Evolutionary conservation across 345 rosid species (phyloP).

Genomic region (Eutrema japonicum): DNA sequence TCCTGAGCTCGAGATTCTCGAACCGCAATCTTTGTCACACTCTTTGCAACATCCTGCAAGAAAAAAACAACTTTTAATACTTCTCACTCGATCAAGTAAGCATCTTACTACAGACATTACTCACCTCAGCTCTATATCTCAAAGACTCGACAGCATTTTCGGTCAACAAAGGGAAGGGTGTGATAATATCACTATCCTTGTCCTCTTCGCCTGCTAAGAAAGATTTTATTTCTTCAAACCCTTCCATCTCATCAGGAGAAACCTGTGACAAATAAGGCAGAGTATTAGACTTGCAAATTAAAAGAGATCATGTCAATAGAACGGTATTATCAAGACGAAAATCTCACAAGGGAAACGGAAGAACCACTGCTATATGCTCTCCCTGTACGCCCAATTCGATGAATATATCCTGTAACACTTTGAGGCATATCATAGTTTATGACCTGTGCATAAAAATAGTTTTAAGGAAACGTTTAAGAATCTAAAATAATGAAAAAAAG

Average conservation of each 20-base stretch:
- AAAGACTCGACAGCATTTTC: conserved; percentile 83
- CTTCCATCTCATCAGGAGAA: conserved; percentile 77
- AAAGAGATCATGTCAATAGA: not conserved
- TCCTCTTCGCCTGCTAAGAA: conserved; percentile 65
- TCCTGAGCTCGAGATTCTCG: conserved; percentile 94
- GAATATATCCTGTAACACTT: conserved; percentile 72
- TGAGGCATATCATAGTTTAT: conserved; percentile 87
- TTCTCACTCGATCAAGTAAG: not conserved
- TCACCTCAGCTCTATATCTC: conserved; percentile 92
- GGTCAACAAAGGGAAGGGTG: conserved; percentile 70
- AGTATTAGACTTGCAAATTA: conserved; percentile 19
- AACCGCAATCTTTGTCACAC: conserved; percentile 80
- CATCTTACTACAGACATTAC: conserved; percentile 19
- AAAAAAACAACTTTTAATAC: conserved; percentile 6
- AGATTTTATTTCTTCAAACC: conserved; percentile 74
- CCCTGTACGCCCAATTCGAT: conserved; percentile 95
- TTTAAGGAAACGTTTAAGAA: conserved; percentile 3
- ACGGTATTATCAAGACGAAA: not conserved
- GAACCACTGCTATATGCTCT: conserved; percentile 79
- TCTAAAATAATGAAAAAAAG: not conserved
- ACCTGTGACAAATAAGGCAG: conserved; percentile 53
- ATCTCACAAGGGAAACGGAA: conserved; percentile 82
- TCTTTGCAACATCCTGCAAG: conserved; percentile 84
- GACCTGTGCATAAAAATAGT: conserved; percentile 53
- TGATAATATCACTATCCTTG: conserved; percentile 51